phyloP scores from a whole-genome alignment of 257 asterid species.

The Solanum appendiculatum region DNA sequence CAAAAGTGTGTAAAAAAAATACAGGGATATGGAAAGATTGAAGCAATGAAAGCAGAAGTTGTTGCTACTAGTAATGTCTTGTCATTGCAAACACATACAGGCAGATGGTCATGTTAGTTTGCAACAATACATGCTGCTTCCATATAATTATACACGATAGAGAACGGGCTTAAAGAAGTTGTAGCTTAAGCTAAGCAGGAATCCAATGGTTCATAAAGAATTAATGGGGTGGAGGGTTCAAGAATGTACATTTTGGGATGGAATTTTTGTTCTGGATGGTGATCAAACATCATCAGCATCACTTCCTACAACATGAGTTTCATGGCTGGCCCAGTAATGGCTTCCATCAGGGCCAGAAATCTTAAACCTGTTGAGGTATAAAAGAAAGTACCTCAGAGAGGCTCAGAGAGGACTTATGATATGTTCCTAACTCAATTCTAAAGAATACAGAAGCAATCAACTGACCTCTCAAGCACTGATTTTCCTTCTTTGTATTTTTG shows the following conservation, averaged over 20 bases:
- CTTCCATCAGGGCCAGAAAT: constrained; percentile 11
- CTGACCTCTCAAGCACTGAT: constrained; percentile 17
- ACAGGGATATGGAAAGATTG: background rate
- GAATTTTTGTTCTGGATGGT: background rate
- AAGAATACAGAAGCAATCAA: background rate
- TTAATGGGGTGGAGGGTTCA: background rate
- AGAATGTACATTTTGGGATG: constrained; percentile 39
- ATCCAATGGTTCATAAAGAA: background rate
- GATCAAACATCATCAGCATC: constrained; percentile 47
- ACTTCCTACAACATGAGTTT: constrained; percentile 48
- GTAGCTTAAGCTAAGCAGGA: background rate
- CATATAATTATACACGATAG: background rate
- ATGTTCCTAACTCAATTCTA: background rate
- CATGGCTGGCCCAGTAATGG: constrained; percentile 45
- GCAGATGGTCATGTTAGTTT: background rate
- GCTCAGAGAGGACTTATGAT: background rate
- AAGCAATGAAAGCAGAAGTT: background rate
- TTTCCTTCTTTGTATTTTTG: constrained; percentile 24
- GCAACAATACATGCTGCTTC: background rate
- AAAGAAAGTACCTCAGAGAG: background rate
- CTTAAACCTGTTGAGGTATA: constrained; percentile 7
- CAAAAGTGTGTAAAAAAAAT: too few species aligned
- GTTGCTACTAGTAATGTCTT: background rate
- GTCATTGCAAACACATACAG: background rate
- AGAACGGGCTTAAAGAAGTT: background rate